Evolutionary conservation across 2,329 filamentous ascomycete species (phyloP), one percentile per base, ranked within the genome.

Genomic region (Talaromyces sp.): DNA sequence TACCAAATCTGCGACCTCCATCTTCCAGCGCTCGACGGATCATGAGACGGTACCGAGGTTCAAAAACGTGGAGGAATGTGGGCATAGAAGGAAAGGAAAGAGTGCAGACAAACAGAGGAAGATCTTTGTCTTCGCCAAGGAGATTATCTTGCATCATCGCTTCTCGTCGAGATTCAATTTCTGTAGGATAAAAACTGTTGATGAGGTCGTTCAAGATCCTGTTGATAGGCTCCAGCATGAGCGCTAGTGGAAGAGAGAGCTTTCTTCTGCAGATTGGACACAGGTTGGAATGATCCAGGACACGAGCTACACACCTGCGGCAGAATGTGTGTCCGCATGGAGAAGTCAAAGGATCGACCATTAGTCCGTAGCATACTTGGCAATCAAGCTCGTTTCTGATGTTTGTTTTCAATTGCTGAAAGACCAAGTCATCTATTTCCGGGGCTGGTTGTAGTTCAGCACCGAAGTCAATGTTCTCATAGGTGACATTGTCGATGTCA

Each of bases 1-100:
- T 96, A 26, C 93, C 93, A 69, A 97, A 96, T 26, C 86, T 89
- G 14, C 85, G 81, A 62, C 89, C 85, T 0, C 86, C 86, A 59
- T 69, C 79, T 64, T 92, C 88, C 58, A 96, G 78, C 0, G 86
- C 89, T 38, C 91, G 85, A 53, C 89, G 84, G 41, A 96, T 88
- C 91, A 96, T 95, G n/a, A 95, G 80, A 8, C 91, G 86, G 71
- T 96, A 96, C 7, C 90, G 84, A n/a, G 90, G 90, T 72, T 96
- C 93, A 70, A 96, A 96, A n/a, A 97, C 85, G 68, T 96, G 90
- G 3, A 96, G 78, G 66, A 95, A 95, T 0, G 90, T 93, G 0
- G 89, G 91, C 85, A 93, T 91, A 1, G 82, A 81, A 0, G 93
- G 93, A 66, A 95, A 93, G 0, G 90, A 84, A 9, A 96, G 75